Percentiles rank a stretch among this genome's conserved stretches.
Conservation (phyloP, 2,329 filamentous ascomycete genomes). For the Talaromyces sp. region DNA sequence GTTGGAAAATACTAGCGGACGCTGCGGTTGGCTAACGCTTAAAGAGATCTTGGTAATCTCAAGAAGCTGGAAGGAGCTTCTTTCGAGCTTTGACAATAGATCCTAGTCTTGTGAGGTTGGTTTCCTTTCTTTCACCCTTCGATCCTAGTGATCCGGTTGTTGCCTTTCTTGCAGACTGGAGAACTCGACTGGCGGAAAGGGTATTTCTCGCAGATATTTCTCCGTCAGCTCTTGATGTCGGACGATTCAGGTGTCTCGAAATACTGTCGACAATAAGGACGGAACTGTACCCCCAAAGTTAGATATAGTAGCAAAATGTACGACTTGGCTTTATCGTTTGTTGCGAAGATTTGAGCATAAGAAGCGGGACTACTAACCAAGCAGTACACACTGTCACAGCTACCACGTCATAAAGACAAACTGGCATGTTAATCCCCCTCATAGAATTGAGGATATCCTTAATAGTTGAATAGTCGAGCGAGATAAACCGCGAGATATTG, state of each 20-base stretch:
- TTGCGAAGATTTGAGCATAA: not conserved
- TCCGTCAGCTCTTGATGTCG: not conserved
- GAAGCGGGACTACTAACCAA: not conserved
- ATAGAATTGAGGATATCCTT: not conserved
- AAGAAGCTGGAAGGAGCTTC: not conserved
- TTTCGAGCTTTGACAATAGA: not conserved
- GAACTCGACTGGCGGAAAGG: not conserved
- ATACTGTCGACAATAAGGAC: not conserved
- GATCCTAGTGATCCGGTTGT: not conserved
- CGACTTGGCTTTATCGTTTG: not conserved
- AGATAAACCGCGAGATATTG: not conserved
- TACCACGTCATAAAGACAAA: not conserved
- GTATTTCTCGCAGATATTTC: not conserved
- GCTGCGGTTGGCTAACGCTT: slow-evolving; percentile 1
- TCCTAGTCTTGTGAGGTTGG: not conserved
- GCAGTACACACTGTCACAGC: not conserved
- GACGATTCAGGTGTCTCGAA: not conserved
- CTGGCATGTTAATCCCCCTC: not conserved
- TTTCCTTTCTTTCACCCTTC: not conserved
- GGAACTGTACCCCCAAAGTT: not conserved
- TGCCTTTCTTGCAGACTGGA: not conserved
- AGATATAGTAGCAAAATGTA: not conserved
- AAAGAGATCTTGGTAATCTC: not conserved
- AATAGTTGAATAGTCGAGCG: not conserved
- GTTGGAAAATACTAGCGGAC: slow-evolving; percentile 6